Evolutionary conservation across 805 yeast genomes (phyloP).

Genomic region (Candida sphagnicola): DNA sequence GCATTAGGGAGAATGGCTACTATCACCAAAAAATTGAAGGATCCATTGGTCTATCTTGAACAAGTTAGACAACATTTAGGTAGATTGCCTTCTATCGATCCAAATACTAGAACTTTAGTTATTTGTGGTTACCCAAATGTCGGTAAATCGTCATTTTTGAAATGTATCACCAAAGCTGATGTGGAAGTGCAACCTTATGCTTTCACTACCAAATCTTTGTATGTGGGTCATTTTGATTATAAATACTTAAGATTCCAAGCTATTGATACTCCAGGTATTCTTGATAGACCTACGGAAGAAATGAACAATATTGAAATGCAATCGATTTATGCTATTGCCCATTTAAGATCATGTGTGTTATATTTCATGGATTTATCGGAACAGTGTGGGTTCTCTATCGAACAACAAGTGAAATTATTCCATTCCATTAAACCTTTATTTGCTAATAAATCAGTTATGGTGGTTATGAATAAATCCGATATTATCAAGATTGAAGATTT

Average conservation of each 20-base stretch:
- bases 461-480: constrained; percentile 94
- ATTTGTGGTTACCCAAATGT: constrained; percentile 99
- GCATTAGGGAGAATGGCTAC: constrained; percentile 99
- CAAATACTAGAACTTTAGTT: constrained; percentile 94
- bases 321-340: constrained; percentile 97
- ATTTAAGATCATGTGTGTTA: constrained; percentile 90
- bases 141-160: constrained; percentile 94
- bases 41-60: constrained; percentile 88
- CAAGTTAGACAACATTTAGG: constrained; percentile 99
- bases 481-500: constrained; percentile 83
- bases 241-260: constrained; percentile 98
- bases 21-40: constrained; percentile 90
- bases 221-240: constrained; percentile 98
- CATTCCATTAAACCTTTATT: constrained; percentile 96
- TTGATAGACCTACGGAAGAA: constrained; percentile 98
- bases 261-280: constrained; percentile 97
- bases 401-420: constrained; percentile 95
- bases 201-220: constrained; percentile 94
- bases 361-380: constrained; percentile 98
- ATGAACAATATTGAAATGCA: constrained; percentile 99
- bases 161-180: constrained; percentile 93
- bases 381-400: constrained; percentile 97
- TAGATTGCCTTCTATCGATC: constrained; percentile 96
- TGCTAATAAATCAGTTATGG: constrained; percentile 94
- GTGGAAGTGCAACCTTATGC: constrained; percentile 99